Base-by-base conservation (phyloP, 768 basidiomycete species). In the Kwoniella sp. region DNA sequence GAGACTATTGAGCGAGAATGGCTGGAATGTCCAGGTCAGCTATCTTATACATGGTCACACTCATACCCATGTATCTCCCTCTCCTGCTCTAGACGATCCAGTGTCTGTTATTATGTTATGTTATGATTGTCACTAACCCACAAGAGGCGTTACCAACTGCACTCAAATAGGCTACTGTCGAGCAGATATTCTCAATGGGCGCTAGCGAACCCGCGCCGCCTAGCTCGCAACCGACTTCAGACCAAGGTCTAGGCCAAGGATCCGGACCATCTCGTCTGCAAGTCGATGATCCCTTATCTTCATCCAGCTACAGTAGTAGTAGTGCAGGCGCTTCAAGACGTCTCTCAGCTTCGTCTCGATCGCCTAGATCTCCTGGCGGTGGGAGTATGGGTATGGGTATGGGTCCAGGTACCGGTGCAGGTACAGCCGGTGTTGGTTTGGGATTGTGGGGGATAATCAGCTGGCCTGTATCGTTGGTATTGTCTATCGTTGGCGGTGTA, bases 11-110 rank as follows among this genome's bases (percentile, higher is more conserved):
- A 57, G 74, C 6, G 71, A 77, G 50, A 72, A 68, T 44, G 74
- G 70, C 1, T 80, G 74, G 74, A 69, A 78, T 67, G 70, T 80
- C 6, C 72, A 78, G 69, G 78, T 77, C n/a, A 49, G 78, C 66
- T 44, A 47, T 5, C 46, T n/a, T n/a, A n/a, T n/a, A n/a, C n/a
- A n/a, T n/a, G n/a, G n/a, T n/a, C n/a, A n/a, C n/a, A n/a, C n/a
- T n/a, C n/a, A n/a, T n/a, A n/a, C n/a, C n/a, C n/a, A n/a, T n/a
- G n/a, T n/a, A n/a, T n/a, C n/a, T n/a, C n/a, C n/a, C n/a, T n/a
- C n/a, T n/a, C n/a, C n/a, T n/a, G n/a, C n/a, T n/a, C n/a, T n/a
- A n/a, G n/a, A n/a, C n/a, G n/a, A n/a, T n/a, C n/a, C n/a, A n/a
- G n/a, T n/a, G n/a, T n/a, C n/a, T n/a, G n/a, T n/a, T n/a, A n/a